These are phyloP conservation scores for Nakataea oryzae DNA, from an alignment of 2,329 filamentous ascomycete species.

Conservation along the genomic window DNA sequence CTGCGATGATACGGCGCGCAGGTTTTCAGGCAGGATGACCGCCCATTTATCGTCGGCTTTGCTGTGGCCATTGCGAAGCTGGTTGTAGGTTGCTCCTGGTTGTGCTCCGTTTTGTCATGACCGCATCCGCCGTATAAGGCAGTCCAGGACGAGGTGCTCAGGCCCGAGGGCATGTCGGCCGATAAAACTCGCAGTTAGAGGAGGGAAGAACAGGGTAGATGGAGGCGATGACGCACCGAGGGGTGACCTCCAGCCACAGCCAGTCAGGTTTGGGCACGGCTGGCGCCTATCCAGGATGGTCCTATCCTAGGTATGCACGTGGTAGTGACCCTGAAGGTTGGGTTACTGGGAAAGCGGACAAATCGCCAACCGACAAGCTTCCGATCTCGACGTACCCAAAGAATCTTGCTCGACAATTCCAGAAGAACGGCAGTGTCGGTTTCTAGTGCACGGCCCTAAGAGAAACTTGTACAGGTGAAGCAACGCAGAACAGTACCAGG, in stretches of 20 bases:
- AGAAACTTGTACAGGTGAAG: too few relatives aligned
- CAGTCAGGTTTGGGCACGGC: background rate
- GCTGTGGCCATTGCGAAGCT: constrained; percentile 32
- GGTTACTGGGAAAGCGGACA: too few relatives aligned
- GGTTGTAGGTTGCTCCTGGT: constrained; percentile 29
- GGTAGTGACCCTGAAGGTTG: too few relatives aligned
- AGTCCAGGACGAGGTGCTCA: background rate
- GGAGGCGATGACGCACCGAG: background rate
- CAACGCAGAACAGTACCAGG: too few relatives aligned
- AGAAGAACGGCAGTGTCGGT: too few relatives aligned
- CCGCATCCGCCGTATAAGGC: constrained; percentile 11
- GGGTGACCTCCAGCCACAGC: background rate
- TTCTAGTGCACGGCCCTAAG: too few relatives aligned
- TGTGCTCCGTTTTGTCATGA: constrained; percentile 31
- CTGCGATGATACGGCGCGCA: constrained; percentile 46
- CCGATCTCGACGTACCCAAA: too few relatives aligned
- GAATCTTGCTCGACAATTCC: too few relatives aligned
- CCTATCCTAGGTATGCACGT: too few relatives aligned
- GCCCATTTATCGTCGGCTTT: constrained; percentile 41
- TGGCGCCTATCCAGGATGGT: background rate
- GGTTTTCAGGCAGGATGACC: constrained; percentile 44
- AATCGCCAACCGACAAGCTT: too few relatives aligned
- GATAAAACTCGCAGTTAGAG: constrained; percentile 5
- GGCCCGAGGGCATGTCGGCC: background rate
- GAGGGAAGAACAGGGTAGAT: constrained; percentile 1